A percentile compares a stretch with the other conserved stretches of the same genome.
Evolutionary conservation across 129 eudicot species (phyloP).

Genomic region (Cynara cardunculus): DNA sequence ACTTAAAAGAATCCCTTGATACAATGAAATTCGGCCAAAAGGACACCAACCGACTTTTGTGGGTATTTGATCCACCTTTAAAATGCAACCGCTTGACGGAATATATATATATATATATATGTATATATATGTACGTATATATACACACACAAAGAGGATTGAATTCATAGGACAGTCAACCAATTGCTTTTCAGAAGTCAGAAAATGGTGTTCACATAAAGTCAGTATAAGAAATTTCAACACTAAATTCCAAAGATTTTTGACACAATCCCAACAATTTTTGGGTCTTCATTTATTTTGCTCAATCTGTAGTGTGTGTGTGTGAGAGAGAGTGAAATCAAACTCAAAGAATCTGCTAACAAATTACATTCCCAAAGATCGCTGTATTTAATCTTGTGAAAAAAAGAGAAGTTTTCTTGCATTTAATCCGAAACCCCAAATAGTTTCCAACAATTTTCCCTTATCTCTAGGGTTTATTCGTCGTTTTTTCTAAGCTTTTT

Average conservation of each 20-base stretch:
- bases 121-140: too few species aligned
- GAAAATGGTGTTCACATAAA: not conserved
- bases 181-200: conserved; percentile 10
- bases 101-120: too few species aligned
- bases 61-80: not conserved
- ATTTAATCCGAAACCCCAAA: not conserved
- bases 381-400: not conserved
- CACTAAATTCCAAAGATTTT: conserved; percentile 5
- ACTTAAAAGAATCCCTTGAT: not conserved
- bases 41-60: not conserved
- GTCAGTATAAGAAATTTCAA: not conserved
- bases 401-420: not conserved
- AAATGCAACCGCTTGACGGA: not conserved
- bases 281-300: not conserved
- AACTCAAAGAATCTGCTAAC: not conserved
- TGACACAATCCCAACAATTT: not conserved
- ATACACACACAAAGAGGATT: too few species aligned
- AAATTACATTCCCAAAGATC: not conserved
- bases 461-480: conserved; percentile 33
- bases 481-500: not conserved
- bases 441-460: not conserved
- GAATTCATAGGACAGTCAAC: conserved; percentile 12
- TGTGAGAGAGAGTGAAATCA: not conserved
- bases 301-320: not conserved
- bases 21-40: not conserved